A percentile compares a stretch with the other conserved stretches of the same genome.
These are phyloP conservation scores for Cymodocea nodosa DNA, from an alignment of 116 monocot genomes.

Conservation along the genomic window DNA sequence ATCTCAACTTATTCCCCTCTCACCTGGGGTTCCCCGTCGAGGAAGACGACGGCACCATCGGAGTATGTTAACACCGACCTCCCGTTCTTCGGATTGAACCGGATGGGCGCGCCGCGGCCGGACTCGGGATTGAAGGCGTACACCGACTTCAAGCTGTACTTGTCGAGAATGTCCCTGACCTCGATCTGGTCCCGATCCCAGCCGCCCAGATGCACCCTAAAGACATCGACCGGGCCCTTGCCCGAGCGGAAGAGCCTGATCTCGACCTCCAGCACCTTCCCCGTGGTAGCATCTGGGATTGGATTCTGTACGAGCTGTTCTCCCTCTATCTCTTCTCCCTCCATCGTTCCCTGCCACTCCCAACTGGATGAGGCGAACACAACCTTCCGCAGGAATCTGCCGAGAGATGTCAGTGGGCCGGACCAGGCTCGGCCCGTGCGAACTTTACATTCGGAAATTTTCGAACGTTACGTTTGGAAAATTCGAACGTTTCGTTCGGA, in stretches of 20 bases:
- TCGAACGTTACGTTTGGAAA: no score
- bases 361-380: no score
- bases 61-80: conserved; percentile 61
- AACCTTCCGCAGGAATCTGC: no score
- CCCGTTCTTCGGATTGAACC: conserved; percentile 65
- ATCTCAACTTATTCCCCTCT: not conserved
- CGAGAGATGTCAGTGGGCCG: no score
- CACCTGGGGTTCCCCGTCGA: conserved; percentile 94
- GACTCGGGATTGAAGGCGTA: conserved; percentile 48
- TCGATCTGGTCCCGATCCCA: conserved; percentile 87
- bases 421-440: no score
- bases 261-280: conserved; percentile 66
- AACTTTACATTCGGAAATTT: no score
- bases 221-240: conserved; percentile 56
- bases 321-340: not conserved
- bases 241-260: conserved; percentile 55
- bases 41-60: conserved; percentile 43
- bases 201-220: conserved; percentile 58
- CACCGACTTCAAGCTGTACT: conserved; percentile 61
- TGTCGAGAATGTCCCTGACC: conserved; percentile 79
- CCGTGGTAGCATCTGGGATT: conserved; percentile 1
- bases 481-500: no score
- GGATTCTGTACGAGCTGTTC: not conserved
- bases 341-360: not conserved
- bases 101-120: conserved; percentile 58